These are phyloP conservation scores for Gynostemma pentaphyllum DNA, from an alignment of 306 rosid species.

Conservation along the genomic window DNA sequence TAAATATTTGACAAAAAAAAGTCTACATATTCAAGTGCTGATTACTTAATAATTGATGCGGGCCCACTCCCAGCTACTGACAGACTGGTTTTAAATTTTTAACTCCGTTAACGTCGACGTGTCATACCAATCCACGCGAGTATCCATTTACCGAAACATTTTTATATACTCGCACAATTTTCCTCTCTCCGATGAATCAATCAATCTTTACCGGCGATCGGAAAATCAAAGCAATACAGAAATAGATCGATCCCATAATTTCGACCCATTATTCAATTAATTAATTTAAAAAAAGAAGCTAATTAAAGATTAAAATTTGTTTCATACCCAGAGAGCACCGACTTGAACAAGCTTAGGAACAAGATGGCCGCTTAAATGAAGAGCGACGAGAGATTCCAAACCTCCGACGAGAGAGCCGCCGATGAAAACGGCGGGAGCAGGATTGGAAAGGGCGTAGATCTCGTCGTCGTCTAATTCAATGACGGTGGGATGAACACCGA, in stretches of 20 bases:
- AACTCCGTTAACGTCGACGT: neutral
- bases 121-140: neutral
- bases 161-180: neutral
- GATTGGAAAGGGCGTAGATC: slow-evolving; percentile 54
- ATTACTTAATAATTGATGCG: neutral
- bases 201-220: too few species aligned
- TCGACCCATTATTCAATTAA: neutral
- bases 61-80: neutral
- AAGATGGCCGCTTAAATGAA: slow-evolving; percentile 89
- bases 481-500: slow-evolving; percentile 92
- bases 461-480: slow-evolving; percentile 86
- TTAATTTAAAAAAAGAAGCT: neutral
- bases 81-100: neutral
- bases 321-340: slow-evolving; percentile 77
- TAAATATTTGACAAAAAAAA: too few species aligned
- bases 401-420: slow-evolving; percentile 79
- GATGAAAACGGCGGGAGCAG: slow-evolving; percentile 60
- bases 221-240: too few species aligned
- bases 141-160: neutral
- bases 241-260: too few species aligned
- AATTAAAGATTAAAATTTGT: neutral
- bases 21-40: slow-evolving; percentile 10
- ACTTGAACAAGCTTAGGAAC: slow-evolving; percentile 80
- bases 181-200: neutral
- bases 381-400: slow-evolving; percentile 84